phyloP scores from a whole-genome alignment of 345 rosid species.

The Clarkia xantiana region DNA sequence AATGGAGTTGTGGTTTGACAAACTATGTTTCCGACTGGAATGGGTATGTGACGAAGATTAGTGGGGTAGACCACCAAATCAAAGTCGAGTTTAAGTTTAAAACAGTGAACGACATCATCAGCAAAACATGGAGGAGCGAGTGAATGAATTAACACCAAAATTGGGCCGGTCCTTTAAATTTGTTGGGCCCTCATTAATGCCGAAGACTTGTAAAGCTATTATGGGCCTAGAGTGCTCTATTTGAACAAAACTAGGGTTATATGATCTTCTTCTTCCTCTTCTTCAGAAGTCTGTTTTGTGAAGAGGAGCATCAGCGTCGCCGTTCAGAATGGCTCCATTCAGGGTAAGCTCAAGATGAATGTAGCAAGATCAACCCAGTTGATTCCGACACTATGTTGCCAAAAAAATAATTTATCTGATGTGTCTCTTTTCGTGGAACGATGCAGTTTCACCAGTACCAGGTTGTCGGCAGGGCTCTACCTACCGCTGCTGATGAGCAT shows the following conservation, averaged over 20 bases:
- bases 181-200: too few relatives aligned
- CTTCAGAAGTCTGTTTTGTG: neutral
- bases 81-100: neutral
- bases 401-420: neutral
- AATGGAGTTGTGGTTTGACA: too few relatives aligned
- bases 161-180: too few relatives aligned
- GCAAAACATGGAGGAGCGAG: too few relatives aligned
- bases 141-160: neutral
- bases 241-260: too few relatives aligned
- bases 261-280: neutral
- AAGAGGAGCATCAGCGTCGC: neutral
- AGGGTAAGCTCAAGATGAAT: constrained; percentile 1
- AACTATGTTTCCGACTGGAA: too few relatives aligned
- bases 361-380: too few relatives aligned
- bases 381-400: neutral
- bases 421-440: neutral
- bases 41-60: too few relatives aligned
- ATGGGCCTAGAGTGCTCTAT: too few relatives aligned
- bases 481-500: constrained; percentile 11
- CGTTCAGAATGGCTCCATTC: constrained; percentile 4
- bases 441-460: constrained; percentile 14
- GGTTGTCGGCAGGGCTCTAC: constrained; percentile 12
- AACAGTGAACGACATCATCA: too few relatives aligned
- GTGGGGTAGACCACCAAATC: neutral
- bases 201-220: too few relatives aligned